Conservation (phyloP, 805 yeast species). For the Kuraishia floccosa region DNA sequence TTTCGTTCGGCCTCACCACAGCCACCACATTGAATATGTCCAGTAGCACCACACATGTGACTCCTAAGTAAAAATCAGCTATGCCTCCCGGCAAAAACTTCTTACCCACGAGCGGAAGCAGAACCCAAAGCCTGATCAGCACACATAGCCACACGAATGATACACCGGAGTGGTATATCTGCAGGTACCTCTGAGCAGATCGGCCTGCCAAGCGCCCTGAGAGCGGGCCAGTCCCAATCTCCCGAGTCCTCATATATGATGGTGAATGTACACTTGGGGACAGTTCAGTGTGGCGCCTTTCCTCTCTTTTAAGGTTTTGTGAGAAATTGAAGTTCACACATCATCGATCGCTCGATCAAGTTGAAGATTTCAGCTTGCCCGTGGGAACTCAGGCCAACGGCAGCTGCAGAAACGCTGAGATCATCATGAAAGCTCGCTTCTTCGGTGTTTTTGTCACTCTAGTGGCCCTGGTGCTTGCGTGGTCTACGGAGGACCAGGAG, state of each 20-base stretch:
- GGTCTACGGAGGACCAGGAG: conserved; percentile 59
- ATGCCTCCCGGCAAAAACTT: conserved; percentile 61
- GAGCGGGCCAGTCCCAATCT: too few species aligned
- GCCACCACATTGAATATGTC: conserved; percentile 11
- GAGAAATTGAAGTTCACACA: too few species aligned
- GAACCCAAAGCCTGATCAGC: conserved; percentile 32
- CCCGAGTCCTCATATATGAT: too few species aligned
- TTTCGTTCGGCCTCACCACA: conserved; percentile 6
- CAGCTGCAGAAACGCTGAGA: too few species aligned
- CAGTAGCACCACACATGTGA: conserved; percentile 6
- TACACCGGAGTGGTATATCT: conserved; percentile 14
- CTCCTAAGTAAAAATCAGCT: conserved; percentile 41
- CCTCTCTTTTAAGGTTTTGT: too few species aligned
- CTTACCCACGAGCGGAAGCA: conserved; percentile 56
- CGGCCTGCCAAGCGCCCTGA: too few species aligned
- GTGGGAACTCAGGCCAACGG: too few species aligned
- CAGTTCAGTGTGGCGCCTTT: too few species aligned
- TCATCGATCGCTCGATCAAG: too few species aligned
- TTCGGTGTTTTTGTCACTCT: not conserved
- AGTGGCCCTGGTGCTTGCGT: not conserved
- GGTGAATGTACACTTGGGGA: too few species aligned
- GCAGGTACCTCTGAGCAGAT: conserved; percentile 12
- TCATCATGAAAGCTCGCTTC: too few species aligned
- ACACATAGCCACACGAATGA: conserved; percentile 38
- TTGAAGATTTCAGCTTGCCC: too few species aligned